Evolutionary conservation across 169 alveolate species (phyloP).

Genomic region (Perkinsus chesapeaki): DNA sequence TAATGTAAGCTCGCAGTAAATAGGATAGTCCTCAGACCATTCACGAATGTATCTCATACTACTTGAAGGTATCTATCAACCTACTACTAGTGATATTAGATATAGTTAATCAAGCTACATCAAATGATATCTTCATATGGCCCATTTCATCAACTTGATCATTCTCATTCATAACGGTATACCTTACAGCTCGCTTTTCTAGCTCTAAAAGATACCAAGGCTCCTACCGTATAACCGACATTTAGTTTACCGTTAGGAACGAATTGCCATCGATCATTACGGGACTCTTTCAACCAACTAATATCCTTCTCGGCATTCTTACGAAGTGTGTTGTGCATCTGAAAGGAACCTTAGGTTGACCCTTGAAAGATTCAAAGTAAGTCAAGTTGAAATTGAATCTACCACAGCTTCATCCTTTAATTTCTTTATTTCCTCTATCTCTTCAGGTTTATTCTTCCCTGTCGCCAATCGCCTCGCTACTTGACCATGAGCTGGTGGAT

Average conservation of each 20-base stretch:
- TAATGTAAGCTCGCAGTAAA: neutral
- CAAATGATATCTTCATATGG: neutral
- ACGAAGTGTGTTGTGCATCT: neutral
- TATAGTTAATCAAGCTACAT: too few relatives aligned
- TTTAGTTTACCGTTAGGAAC: neutral
- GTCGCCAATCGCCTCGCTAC: neutral
- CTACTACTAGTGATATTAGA: too few relatives aligned
- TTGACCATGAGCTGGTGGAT: neutral
- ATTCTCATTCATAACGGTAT: neutral
- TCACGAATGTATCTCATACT: neutral
- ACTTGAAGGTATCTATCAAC: neutral
- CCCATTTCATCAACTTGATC: neutral
- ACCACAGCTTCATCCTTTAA: neutral
- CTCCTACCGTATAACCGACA: neutral
- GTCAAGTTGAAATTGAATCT: neutral
- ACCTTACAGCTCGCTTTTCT: neutral
- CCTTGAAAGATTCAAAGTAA: neutral
- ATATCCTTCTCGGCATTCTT: neutral
- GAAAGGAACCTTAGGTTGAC: neutral
- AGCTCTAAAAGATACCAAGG: neutral
- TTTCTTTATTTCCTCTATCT: neutral
- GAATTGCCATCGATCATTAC: neutral
- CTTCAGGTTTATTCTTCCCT: neutral
- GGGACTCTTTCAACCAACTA: neutral
- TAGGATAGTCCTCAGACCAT: neutral